phyloP scores from a whole-genome alignment of 2,329 filamentous ascomycete genomes.

The Akanthomyces lecanii region DNA sequence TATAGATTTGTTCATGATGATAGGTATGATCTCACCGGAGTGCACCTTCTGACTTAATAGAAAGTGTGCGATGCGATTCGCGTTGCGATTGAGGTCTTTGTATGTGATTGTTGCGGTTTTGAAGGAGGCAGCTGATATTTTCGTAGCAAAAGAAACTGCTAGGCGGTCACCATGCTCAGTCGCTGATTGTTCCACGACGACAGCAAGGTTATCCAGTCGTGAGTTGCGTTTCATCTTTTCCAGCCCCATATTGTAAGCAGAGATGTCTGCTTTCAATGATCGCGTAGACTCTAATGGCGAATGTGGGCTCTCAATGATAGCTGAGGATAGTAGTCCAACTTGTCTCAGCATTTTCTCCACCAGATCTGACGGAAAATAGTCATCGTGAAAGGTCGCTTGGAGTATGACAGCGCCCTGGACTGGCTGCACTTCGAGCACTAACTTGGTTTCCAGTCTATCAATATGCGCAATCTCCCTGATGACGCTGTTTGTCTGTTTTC shows the following conservation, averaged over 20 bases:
- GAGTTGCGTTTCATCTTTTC: slow-evolving; percentile 8
- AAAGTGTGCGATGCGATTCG: slow-evolving; percentile 58
- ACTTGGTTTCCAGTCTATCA: slow-evolving; percentile 71
- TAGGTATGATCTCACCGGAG: slow-evolving; percentile 59
- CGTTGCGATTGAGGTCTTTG: slow-evolving; percentile 54
- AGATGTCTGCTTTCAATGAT: neutral
- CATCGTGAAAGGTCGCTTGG: slow-evolving; percentile 45
- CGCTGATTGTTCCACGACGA: slow-evolving; percentile 53
- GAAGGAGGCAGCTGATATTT: slow-evolving; percentile 1
- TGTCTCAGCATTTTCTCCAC: slow-evolving; percentile 56
- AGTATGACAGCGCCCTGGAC: slow-evolving; percentile 36
- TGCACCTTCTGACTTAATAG: slow-evolving; percentile 45
- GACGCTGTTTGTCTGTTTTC: slow-evolving; percentile 25
- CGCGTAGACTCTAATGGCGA: neutral
- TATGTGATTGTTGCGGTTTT: slow-evolving; percentile 55
- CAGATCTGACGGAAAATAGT: slow-evolving; percentile 50
- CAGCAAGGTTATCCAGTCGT: slow-evolving; percentile 53
- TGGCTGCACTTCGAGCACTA: slow-evolving; percentile 75
- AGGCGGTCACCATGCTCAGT: neutral
- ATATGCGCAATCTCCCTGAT: slow-evolving; percentile 56
- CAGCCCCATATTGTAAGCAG: slow-evolving; percentile 5
- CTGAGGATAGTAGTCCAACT: slow-evolving; percentile 47
- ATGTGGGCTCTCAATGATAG: slow-evolving; percentile 28
- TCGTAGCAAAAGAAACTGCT: slow-evolving; percentile 13
- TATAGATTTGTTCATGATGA: slow-evolving; percentile 73